Percentiles rank a stretch among this genome's conserved stretches.
phyloP scores from a whole-genome alignment of 768 basidiomycete genomes.

The Sistotremastrum niveocremeum region DNA sequence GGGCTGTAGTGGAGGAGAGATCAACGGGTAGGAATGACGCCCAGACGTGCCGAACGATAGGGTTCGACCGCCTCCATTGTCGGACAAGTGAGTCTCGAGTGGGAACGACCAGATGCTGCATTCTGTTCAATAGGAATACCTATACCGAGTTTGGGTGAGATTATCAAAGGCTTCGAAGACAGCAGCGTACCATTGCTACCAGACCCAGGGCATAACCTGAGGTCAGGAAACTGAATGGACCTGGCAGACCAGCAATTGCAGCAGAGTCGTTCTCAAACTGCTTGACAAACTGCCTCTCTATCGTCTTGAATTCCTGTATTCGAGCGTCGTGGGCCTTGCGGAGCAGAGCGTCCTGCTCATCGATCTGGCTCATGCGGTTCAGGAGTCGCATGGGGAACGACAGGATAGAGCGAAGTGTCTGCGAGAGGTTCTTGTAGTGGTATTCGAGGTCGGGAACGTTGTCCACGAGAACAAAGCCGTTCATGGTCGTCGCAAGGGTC shows the following conservation, averaged over 20 bases:
- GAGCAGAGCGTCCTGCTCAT: constrained; percentile 11
- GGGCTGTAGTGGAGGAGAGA: constrained; percentile 42
- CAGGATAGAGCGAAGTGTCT: constrained; percentile 18
- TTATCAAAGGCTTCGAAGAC: neutral
- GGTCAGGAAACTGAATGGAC: constrained; percentile 59
- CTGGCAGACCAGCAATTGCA: constrained; percentile 25
- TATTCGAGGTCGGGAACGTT: neutral
- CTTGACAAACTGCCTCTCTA: neutral
- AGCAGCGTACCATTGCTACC: constrained; percentile 41
- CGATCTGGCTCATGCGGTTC: constrained; percentile 24
- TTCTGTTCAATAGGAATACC: constrained; percentile 60
- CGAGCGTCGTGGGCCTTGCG: neutral
- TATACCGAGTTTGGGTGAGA: constrained; percentile 13
- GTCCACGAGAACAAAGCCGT: too few species aligned
- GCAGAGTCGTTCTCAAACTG: constrained; percentile 7
- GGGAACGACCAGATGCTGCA: constrained; percentile 68
- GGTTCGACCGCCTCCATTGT: constrained; percentile 9
- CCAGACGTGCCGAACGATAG: constrained; percentile 15
- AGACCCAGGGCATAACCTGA: constrained; percentile 61
- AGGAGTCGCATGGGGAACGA: constrained; percentile 28
- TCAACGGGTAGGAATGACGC: constrained; percentile 47
- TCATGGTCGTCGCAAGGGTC: too few species aligned
- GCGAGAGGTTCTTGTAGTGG: neutral
- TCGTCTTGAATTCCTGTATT: constrained; percentile 1
- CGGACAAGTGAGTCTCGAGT: constrained; percentile 26